Conservation (phyloP, 805 yeast genomes). For the Candida cerambycidarum region DNA sequence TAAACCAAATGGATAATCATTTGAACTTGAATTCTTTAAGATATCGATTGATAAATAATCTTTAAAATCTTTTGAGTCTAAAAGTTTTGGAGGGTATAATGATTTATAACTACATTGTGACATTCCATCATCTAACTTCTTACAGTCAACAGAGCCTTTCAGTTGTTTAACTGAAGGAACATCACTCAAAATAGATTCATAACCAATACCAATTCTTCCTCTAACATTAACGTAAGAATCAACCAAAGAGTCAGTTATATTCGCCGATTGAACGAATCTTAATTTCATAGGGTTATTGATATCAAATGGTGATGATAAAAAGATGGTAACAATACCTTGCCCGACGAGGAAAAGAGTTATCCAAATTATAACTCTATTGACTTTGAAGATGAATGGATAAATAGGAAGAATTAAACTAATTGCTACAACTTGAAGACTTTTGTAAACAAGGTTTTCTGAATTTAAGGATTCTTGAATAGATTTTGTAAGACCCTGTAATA, state of each 20-base stretch:
- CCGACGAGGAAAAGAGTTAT: constrained; percentile 16
- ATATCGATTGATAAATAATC: constrained; percentile 53
- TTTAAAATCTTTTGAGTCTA: constrained; percentile 31
- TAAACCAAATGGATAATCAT: constrained; percentile 59
- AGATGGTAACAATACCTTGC: constrained; percentile 35
- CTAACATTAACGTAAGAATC: constrained; percentile 44
- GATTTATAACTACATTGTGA: constrained; percentile 56
- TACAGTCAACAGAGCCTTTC: constrained; percentile 33
- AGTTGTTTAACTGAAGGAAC: constrained; percentile 59
- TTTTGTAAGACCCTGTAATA: constrained; percentile 66
- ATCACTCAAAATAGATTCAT: constrained; percentile 50
- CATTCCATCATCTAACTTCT: constrained; percentile 41
- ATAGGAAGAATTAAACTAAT: constrained; percentile 46
- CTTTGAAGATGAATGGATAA: constrained; percentile 67
- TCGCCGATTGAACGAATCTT: constrained; percentile 63
- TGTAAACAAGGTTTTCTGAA: constrained; percentile 39
- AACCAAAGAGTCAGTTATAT: constrained; percentile 34
- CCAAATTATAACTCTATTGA: constrained; percentile 52
- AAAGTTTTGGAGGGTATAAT: constrained; percentile 42
- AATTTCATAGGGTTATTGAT: constrained; percentile 65
- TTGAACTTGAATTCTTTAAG: constrained; percentile 47
- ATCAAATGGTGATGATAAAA: constrained; percentile 58
- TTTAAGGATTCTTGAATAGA: constrained; percentile 64
- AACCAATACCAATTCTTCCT: constrained; percentile 51
- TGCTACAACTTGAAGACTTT: constrained; percentile 27